Evolutionary conservation across 371 early-diverging fungal genomes (phyloP).

Genomic region (Lichtheimia ramosa): DNA sequence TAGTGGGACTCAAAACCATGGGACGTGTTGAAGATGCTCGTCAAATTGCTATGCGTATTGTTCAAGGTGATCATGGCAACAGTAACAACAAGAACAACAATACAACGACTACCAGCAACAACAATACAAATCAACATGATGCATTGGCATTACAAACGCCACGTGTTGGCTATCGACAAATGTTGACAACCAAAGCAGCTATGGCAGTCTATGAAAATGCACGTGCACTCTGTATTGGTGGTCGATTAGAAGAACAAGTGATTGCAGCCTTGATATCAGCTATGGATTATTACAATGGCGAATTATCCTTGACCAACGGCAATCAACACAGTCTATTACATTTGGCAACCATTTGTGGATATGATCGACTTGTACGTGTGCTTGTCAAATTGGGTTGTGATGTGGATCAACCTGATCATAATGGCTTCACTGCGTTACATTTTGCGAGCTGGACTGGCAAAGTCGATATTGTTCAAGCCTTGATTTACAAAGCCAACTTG

Average conservation of each 20-base stretch:
- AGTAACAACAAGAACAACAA: constrained; percentile 13
- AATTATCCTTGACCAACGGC: constrained; percentile 36
- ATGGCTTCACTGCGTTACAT: constrained; percentile 59
- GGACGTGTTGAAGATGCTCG: constrained; percentile 63
- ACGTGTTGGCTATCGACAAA: constrained; percentile 18
- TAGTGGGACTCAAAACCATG: constrained; percentile 70
- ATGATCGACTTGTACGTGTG: constrained; percentile 26
- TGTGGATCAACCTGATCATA: constrained; percentile 41
- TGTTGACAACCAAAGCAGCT: constrained; percentile 25
- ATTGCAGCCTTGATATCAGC: constrained; percentile 26
- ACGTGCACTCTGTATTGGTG: constrained; percentile 22
- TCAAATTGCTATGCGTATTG: constrained; percentile 64
- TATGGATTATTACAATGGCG: constrained; percentile 10
- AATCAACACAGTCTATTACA: constrained; percentile 52
- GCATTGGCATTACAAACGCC: not conserved
- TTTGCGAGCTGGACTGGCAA: constrained; percentile 63
- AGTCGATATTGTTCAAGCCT: constrained; percentile 37
- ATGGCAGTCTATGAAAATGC: constrained; percentile 40
- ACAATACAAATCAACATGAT: not conserved
- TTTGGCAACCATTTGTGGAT: constrained; percentile 50
- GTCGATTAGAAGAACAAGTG: constrained; percentile 31
- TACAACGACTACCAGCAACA: not conserved
- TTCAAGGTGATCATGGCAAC: constrained; percentile 59
- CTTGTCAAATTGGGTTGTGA: constrained; percentile 38
- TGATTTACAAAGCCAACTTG: constrained; percentile 26